Evolutionary conservation across 1,139 yeast genomes (phyloP).

Genomic region (Geotrichum klebahnii): DNA sequence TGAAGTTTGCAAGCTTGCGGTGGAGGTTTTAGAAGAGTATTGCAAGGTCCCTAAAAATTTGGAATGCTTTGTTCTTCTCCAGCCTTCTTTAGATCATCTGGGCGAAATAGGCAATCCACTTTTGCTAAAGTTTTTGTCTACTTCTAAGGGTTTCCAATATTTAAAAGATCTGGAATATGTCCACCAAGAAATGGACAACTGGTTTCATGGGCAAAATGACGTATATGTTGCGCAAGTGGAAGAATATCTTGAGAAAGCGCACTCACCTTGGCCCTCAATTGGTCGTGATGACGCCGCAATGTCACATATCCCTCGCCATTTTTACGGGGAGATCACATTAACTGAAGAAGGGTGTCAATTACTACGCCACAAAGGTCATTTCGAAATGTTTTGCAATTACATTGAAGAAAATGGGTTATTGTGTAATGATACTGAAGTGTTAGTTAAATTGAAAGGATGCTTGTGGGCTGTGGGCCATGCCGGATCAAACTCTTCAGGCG

Average conservation of each 20-base stretch:
- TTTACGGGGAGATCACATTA: slow-evolving; percentile 72
- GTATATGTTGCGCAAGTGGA: slow-evolving; percentile 54
- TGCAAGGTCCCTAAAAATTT: slow-evolving; percentile 44
- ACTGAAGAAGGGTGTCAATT: slow-evolving; percentile 74
- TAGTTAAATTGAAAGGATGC: slow-evolving; percentile 60
- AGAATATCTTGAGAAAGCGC: slow-evolving; percentile 37
- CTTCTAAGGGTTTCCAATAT: slow-evolving; percentile 54
- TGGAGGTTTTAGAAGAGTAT: slow-evolving; percentile 49
- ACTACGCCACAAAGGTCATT: slow-evolving; percentile 47
- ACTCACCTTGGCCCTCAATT: slow-evolving; percentile 21
- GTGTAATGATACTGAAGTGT: slow-evolving; percentile 25
- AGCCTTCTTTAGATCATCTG: slow-evolving; percentile 48
- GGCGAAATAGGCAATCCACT: slow-evolving; percentile 48
- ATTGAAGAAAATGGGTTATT: slow-evolving; percentile 38
- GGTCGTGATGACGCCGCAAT: slow-evolving; percentile 16
- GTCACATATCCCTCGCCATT: slow-evolving; percentile 52
- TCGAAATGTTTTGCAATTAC: slow-evolving; percentile 44
- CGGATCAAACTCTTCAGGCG: slow-evolving; percentile 61
- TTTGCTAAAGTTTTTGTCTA: slow-evolving; percentile 51
- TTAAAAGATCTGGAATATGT: slow-evolving; percentile 51
- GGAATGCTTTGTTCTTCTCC: slow-evolving; percentile 44
- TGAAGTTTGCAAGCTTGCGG: slow-evolving; percentile 57
- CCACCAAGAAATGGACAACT: slow-evolving; percentile 53
- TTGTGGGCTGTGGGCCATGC: slow-evolving; percentile 87
- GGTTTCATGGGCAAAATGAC: slow-evolving; percentile 55